Evolutionary conservation across 129 eudicot genomes (phyloP).

Genomic region (Centrapalus pauciflorus): DNA sequence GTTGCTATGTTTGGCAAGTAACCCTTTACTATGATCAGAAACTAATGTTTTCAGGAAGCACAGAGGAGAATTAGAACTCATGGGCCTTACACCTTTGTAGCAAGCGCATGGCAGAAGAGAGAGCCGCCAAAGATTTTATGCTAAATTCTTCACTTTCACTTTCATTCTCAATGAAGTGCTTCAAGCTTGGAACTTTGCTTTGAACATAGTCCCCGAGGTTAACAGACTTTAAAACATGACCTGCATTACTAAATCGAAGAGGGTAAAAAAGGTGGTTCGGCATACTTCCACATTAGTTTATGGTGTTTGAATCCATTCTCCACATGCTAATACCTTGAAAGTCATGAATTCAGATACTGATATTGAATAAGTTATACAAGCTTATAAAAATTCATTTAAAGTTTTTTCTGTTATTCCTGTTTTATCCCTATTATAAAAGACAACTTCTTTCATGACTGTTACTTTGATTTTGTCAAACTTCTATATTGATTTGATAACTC

Average conservation of each 20-base stretch:
- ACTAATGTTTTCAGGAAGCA: not conserved
- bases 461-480: not conserved
- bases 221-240: conserved; percentile 33
- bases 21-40: no score
- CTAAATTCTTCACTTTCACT: conserved; percentile 38
- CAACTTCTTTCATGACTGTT: not conserved
- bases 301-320: no score
- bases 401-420: no score
- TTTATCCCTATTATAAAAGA: not conserved
- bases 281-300: not conserved
- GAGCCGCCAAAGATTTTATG: conserved; percentile 65
- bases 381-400: no score
- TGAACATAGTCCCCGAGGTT: conserved; percentile 58
- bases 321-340: not conserved
- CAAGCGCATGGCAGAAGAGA: conserved; percentile 70
- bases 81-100: conserved; percentile 56
- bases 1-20: no score
- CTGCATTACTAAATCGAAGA: conserved; percentile 33
- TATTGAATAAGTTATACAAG: no score
- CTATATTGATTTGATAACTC: not conserved
- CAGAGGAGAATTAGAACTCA: not conserved
- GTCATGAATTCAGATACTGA: not conserved
- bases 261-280: not conserved
- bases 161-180: conserved; percentile 43
- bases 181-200: conserved; percentile 68